Evolutionary conservation across 2,329 filamentous ascomycete genomes (phyloP).

Genomic region (Stemphylium vesicarium): DNA sequence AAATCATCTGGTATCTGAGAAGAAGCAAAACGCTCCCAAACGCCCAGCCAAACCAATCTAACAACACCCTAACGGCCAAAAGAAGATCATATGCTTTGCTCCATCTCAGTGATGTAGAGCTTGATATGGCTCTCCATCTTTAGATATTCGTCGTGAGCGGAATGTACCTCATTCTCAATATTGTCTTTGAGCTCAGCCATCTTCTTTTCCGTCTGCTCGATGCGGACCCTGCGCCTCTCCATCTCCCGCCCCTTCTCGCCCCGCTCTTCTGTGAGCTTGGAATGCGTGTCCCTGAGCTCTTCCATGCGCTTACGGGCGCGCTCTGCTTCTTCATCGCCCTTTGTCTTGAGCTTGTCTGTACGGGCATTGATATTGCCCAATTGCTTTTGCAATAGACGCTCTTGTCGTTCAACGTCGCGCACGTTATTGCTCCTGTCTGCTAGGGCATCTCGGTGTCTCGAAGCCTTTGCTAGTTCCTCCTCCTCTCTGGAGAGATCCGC

Average conservation of each 20-base stretch:
- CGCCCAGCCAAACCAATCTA: constrained; percentile 1
- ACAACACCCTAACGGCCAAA: background rate
- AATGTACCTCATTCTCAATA: constrained; percentile 91
- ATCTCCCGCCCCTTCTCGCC: constrained; percentile 88
- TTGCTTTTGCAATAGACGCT: constrained; percentile 82
- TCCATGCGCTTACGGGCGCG: constrained; percentile 90
- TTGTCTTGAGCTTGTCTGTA: constrained; percentile 81
- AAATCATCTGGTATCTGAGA: constrained; percentile 6
- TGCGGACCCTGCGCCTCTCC: constrained; percentile 87
- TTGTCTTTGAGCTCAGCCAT: constrained; percentile 98
- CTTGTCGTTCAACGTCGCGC: constrained; percentile 87
- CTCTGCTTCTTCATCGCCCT: constrained; percentile 80
- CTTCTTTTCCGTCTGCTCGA: constrained; percentile 99
- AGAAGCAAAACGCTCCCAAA: constrained; percentile 5
- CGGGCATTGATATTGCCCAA: constrained; percentile 84
- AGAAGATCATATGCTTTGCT: constrained; percentile 66
- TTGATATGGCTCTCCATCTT: constrained; percentile 98
- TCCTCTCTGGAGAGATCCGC: constrained; percentile 89
- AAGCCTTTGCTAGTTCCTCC: constrained; percentile 81
- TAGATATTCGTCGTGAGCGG: constrained; percentile 90
- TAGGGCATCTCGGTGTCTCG: constrained; percentile 83
- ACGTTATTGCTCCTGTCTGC: constrained; percentile 88
- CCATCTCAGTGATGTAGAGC: constrained; percentile 98
- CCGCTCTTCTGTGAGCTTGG: constrained; percentile 81
- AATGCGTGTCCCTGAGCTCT: constrained; percentile 79